Percentiles rank a stretch among this genome's conserved stretches.
Evolutionary conservation across 2,329 filamentous ascomycete genomes (phyloP).

Genomic region (Akanthomyces uredinophilus): DNA sequence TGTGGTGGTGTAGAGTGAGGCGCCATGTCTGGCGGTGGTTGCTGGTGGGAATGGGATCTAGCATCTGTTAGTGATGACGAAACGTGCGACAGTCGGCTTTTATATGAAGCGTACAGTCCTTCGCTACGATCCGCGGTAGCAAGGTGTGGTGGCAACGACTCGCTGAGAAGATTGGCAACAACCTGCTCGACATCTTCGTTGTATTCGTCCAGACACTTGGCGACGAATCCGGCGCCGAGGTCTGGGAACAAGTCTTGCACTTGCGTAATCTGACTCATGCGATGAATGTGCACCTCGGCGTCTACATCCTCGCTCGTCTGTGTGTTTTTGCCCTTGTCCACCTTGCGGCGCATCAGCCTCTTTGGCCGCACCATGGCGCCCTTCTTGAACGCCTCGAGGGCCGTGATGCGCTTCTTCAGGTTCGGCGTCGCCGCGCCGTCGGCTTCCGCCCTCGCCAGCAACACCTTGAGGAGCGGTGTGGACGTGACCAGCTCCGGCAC

Average conservation of each 20-base stretch:
- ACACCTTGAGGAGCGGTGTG: constrained; percentile 66
- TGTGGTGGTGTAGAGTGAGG: constrained; percentile 56
- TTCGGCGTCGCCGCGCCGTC: constrained; percentile 47
- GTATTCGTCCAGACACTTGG: constrained; percentile 75
- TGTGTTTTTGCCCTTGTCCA: constrained; percentile 61
- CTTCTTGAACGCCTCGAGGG: constrained; percentile 56
- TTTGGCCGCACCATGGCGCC: constrained; percentile 48
- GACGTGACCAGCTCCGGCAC: constrained; percentile 75
- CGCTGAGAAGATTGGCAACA: constrained; percentile 75
- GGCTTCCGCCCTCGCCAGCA: constrained; percentile 50
- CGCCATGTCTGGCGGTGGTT: constrained; percentile 37
- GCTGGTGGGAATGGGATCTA: constrained; percentile 26
- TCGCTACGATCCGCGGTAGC: constrained; percentile 58
- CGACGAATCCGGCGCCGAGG: constrained; percentile 75
- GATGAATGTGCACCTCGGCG: constrained; percentile 65
- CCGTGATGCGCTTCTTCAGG: constrained; percentile 55
- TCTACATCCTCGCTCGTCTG: constrained; percentile 33
- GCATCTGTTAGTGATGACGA: background rate
- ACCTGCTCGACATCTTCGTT: constrained; percentile 71
- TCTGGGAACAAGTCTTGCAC: constrained; percentile 93
- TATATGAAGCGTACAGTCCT: constrained; percentile 45
- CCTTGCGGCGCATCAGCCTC: constrained; percentile 46
- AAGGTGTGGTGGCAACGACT: constrained; percentile 66
- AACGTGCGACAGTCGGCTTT: constrained; percentile 18
- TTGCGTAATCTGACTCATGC: constrained; percentile 78